These are phyloP conservation scores for Chlamydomonas eustigma DNA, from an alignment of 139 green algal genomes.

Conservation along the genomic window DNA sequence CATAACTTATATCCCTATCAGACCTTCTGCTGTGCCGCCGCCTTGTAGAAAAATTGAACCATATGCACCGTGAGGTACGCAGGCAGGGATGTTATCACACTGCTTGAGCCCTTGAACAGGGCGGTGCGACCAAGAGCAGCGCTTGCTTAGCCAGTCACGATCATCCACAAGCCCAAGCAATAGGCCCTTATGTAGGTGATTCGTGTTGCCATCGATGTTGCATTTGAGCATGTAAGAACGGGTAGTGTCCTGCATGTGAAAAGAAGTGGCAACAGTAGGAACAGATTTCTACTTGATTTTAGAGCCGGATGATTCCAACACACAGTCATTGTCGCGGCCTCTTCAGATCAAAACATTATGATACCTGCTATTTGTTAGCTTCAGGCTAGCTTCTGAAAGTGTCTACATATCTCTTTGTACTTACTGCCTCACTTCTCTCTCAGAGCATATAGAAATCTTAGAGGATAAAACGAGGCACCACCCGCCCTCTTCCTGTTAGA, in stretches of 20 bases:
- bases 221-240: constrained; percentile 86
- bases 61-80: constrained; percentile 92
- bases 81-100: constrained; percentile 62
- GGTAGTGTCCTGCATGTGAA: constrained; percentile 53
- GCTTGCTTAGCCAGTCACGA: constrained; percentile 74
- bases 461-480: no score
- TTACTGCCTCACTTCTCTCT: no score
- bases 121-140: constrained; percentile 47
- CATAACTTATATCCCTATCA: no score
- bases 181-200: constrained; percentile 86
- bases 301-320: not conserved
- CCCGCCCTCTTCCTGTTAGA: constrained; percentile 50
- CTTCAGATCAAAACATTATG: no score
- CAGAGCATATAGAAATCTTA: no score
- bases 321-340: no score
- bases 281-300: no score
- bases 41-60: constrained; percentile 95
- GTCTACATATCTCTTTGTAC: constrained; percentile 71
- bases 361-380: no score
- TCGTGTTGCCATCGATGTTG: constrained; percentile 91
- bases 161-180: constrained; percentile 79
- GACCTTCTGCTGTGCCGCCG: constrained; percentile 83
- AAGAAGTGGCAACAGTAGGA: no score
- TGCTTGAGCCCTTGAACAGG: constrained; percentile 57
- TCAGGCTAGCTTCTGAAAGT: no score